Conservation (phyloP, 352 stramenopile species). For the Elongisporangium anandrum region DNA sequence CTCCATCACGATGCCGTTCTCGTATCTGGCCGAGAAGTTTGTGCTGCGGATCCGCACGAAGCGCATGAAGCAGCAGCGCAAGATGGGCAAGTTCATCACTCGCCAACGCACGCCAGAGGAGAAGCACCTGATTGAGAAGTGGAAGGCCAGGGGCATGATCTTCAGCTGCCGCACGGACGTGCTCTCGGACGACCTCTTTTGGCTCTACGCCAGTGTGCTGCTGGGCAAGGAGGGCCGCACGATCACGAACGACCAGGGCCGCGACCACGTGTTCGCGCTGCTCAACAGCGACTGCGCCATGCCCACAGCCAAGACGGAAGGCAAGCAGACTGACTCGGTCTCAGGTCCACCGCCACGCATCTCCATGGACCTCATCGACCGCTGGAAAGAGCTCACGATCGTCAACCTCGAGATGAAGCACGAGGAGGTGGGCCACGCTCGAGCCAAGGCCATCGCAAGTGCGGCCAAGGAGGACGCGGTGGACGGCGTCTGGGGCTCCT, state of each 20-base stretch:
- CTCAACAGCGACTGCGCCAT: slow-evolving; percentile 29
- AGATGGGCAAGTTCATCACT: slow-evolving; percentile 41
- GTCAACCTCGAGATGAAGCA: slow-evolving; percentile 78
- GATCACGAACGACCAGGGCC: slow-evolving; percentile 97
- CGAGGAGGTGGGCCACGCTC: slow-evolving; percentile 23
- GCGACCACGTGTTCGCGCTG: slow-evolving; percentile 90
- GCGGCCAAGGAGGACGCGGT: background rate
- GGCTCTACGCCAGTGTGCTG: slow-evolving; percentile 93
- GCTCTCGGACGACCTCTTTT: slow-evolving; percentile 96
- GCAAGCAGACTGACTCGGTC: background rate
- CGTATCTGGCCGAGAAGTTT: slow-evolving; percentile 64
- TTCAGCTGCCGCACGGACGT: slow-evolving; percentile 87
- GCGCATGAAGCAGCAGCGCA: slow-evolving; percentile 36
- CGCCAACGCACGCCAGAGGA: slow-evolving; percentile 48
- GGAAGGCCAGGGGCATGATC: slow-evolving; percentile 74
- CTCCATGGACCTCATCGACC: slow-evolving; percentile 66
- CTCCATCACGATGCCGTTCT: slow-evolving; percentile 70
- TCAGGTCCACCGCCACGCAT: slow-evolving; percentile 21
- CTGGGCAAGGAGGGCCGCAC: slow-evolving; percentile 64
- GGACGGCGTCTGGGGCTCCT: slow-evolving; percentile 1
- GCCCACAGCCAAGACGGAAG: slow-evolving; percentile 11
- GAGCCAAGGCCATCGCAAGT: slow-evolving; percentile 2
- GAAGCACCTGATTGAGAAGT: slow-evolving; percentile 58
- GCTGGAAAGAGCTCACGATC: slow-evolving; percentile 62
- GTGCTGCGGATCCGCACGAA: slow-evolving; percentile 55